These are phyloP conservation scores for Fusarium incarnatum DNA, from an alignment of 2,329 filamentous ascomycete genomes.

Conservation along the genomic window DNA sequence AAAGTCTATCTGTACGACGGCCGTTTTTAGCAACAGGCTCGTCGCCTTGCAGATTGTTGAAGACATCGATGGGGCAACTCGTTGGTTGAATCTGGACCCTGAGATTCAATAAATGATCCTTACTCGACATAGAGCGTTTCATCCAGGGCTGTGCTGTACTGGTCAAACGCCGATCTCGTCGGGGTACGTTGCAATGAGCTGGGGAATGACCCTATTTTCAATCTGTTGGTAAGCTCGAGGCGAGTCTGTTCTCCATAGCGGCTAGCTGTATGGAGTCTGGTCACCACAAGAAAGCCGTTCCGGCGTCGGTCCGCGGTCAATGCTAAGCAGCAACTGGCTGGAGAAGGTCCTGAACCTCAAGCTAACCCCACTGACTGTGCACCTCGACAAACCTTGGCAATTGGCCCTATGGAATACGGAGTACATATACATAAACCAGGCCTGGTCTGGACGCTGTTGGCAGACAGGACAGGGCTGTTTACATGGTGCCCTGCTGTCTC, in stretches of 20 bases:
- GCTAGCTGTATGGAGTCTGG: constrained; percentile 13
- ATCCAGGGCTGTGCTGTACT: constrained; percentile 4
- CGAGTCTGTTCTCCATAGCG: neutral
- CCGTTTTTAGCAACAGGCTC: neutral
- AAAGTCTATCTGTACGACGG: neutral
- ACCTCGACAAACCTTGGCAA: neutral
- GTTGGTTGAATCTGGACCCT: constrained; percentile 1
- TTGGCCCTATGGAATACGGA: neutral
- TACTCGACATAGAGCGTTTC: constrained; percentile 9
- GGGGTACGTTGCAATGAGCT: constrained; percentile 10
- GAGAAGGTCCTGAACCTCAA: neutral
- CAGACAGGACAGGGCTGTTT: neutral
- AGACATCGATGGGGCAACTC: neutral
- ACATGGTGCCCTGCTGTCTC: neutral
- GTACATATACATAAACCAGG: neutral
- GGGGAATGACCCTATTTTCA: neutral
- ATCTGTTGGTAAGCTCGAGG: neutral
- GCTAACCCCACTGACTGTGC: constrained; percentile 10
- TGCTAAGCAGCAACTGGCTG: constrained; percentile 2
- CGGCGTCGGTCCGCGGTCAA: neutral
- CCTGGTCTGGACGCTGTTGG: neutral
- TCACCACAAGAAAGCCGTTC: neutral
- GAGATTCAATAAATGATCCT: neutral
- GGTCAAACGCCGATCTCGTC: constrained; percentile 5
- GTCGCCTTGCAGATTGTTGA: constrained; percentile 1